Evolutionary conservation across 305 asterid genomes (phyloP).

Genomic region (Striga hermonthica): DNA sequence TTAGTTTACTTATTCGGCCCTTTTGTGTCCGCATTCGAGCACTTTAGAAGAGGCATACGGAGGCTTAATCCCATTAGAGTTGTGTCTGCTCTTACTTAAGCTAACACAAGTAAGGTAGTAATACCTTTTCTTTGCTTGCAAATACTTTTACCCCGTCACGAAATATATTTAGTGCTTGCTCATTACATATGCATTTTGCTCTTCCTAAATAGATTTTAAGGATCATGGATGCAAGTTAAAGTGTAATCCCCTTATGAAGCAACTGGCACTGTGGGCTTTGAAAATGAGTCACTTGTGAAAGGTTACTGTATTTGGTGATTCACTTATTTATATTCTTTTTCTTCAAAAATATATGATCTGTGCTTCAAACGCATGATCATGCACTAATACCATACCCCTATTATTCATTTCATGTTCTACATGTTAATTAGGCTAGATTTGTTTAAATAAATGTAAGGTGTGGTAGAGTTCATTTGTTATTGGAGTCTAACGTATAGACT

Average conservation of each 20-base stretch:
- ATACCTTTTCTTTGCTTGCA: slow-evolving; percentile 48
- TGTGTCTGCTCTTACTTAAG: slow-evolving; percentile 50
- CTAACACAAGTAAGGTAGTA: slow-evolving; percentile 25
- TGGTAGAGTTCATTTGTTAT: no score
- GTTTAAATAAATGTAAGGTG: no score
- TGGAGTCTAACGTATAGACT: no score
- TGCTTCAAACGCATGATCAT: slow-evolving; percentile 4
- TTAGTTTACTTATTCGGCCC: slow-evolving; percentile 46
- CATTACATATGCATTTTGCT: slow-evolving; percentile 16
- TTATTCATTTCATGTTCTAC: no score
- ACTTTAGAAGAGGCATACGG: slow-evolving; percentile 45
- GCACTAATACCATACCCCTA: no score
- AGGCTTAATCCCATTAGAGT: slow-evolving; percentile 61
- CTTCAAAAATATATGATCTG: slow-evolving; percentile 20
- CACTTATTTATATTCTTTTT: slow-evolving; percentile 17
- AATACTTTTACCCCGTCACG: background rate
- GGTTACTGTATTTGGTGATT: slow-evolving; percentile 42
- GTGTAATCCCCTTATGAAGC: slow-evolving; percentile 36
- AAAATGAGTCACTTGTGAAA: slow-evolving; percentile 46
- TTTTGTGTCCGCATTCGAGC: slow-evolving; percentile 44
- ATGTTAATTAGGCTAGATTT: no score
- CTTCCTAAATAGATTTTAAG: slow-evolving; percentile 49
- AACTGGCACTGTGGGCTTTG: slow-evolving; percentile 47
- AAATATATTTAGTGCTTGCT: no score
- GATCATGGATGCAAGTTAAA: slow-evolving; percentile 43